Base-by-base conservation (phyloP, 495 filamentous ascomycete species). In the Clohesyomyces aquaticus region DNA sequence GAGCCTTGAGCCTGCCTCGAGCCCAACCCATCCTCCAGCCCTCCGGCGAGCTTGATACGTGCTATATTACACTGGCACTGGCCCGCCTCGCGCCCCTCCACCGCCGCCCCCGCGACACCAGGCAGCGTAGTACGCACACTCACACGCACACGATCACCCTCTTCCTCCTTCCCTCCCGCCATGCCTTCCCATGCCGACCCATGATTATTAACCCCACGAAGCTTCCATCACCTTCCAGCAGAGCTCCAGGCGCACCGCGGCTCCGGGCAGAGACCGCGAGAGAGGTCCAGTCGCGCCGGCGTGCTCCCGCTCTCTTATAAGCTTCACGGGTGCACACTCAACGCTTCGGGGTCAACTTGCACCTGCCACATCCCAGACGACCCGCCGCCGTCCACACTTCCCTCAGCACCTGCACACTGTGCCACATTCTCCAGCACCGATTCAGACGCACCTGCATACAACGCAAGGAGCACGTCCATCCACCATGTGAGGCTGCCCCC, bases 361-460 rank as follows among this genome's bases (percentile, higher is more conserved):
- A 67, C 65, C 52, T n/a, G 29, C 6, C 29, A 27, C 67, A 53
- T 61, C 35, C 63, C 59, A 38, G 47, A 22, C 43, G 23, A 22
- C 42, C 55, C 43, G 21, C 59, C 27, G 32, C 50, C 49, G 32
- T 19, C 59, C 47, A 64, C 47, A 48, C 57, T 47, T 53, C 21
- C 28, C 42, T 59, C 58, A 8, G 55, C 59, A 59, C 63, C 58
- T 4, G 55, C 59, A 59, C 63, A 66, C 51, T 65, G 68, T 70
- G 56, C 65, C 16, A 72, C 70, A 25, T 52, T 38, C 57, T 67
- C 63, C 61, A 65, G 23, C 3, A 58, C 68, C 16, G 14, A 57
- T 72, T 25, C 67, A 68, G 70, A 54, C 35, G 52, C 57, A 46
- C 63, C 57, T 66, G 70, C 70, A 72, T 70, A 61, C 67, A 46